phyloP scores from a whole-genome alignment of 306 rosid genomes.

The Quercus engelmannii region DNA sequence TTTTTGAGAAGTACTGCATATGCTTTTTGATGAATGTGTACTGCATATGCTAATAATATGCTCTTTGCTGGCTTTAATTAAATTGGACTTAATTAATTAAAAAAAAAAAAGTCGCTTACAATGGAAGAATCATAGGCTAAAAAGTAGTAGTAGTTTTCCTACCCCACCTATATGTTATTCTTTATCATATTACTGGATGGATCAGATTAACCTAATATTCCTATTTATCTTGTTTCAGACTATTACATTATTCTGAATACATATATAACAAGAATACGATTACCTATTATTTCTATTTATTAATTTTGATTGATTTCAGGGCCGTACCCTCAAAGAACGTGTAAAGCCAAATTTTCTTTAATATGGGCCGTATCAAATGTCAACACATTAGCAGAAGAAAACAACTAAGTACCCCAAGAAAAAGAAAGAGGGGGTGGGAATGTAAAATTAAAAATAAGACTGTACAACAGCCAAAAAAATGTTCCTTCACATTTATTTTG shows the following conservation, averaged over 20 bases:
- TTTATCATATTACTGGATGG: constrained; percentile 6
- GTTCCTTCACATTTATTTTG: no score
- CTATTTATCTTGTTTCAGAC: background rate
- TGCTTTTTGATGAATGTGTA: background rate
- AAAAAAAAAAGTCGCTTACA: background rate
- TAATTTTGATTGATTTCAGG: no score
- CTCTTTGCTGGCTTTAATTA: background rate
- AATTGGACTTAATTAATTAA: background rate
- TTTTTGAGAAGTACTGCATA: no score
- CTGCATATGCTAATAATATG: background rate
- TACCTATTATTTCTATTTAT: background rate
- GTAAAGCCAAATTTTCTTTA: background rate
- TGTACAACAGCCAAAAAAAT: no score
- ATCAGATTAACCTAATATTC: constrained; percentile 29
- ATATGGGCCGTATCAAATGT: background rate
- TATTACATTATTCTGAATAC: background rate
- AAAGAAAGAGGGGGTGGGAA: background rate
- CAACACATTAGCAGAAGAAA: background rate
- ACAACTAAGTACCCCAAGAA: background rate
- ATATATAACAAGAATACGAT: background rate
- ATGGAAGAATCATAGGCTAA: background rate
- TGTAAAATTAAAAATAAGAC: background rate
- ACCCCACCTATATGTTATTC: constrained; percentile 23
- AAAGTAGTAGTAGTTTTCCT: constrained; percentile 36
- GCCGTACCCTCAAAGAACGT: no score